Conservation (phyloP, 805 yeast genomes). For the Yarrowia osloensis region DNA sequence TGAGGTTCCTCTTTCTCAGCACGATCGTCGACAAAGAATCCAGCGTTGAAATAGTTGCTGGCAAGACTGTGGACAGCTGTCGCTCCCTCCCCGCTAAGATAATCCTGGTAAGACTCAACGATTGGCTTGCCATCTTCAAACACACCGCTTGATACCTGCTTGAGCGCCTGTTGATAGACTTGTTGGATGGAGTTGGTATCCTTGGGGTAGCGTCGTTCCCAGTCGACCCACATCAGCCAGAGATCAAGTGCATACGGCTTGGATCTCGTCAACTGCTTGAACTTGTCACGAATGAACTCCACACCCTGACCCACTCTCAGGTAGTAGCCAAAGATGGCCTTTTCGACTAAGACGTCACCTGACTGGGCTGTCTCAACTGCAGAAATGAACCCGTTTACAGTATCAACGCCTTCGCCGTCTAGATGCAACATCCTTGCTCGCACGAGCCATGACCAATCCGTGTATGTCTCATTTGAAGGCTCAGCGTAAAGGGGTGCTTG, state of each 20-base stretch:
- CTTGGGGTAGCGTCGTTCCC: conserved; percentile 23
- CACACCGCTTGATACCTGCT: not conserved
- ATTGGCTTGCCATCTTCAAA: not conserved
- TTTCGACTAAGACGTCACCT: not conserved
- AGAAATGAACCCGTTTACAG: not conserved
- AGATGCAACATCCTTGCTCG: not conserved
- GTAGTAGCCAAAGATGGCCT: conserved; percentile 14
- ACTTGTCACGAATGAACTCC: conserved; percentile 6
- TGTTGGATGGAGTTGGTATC: conserved; percentile 24
- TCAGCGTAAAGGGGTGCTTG: not conserved
- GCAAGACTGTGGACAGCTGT: not conserved
- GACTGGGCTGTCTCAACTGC: not conserved
- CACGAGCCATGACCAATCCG: conserved; percentile 8
- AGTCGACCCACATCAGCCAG: conserved; percentile 13
- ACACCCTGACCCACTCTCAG: not conserved
- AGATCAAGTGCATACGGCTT: not conserved
- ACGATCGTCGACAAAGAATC: not conserved
- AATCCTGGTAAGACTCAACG: conserved; percentile 15
- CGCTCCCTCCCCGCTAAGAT: conserved; percentile 3
- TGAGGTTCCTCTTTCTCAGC: not conserved
- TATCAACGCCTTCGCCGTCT: not conserved
- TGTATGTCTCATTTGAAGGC: not conserved
- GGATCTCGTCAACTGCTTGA: not conserved
- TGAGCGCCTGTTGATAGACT: conserved; percentile 18
- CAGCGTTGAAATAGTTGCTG: conserved; percentile 13